Percentiles rank a stretch among this genome's conserved stretches.
Conservation (phyloP, 306 rosid species). For the Comarum palustre region DNA sequence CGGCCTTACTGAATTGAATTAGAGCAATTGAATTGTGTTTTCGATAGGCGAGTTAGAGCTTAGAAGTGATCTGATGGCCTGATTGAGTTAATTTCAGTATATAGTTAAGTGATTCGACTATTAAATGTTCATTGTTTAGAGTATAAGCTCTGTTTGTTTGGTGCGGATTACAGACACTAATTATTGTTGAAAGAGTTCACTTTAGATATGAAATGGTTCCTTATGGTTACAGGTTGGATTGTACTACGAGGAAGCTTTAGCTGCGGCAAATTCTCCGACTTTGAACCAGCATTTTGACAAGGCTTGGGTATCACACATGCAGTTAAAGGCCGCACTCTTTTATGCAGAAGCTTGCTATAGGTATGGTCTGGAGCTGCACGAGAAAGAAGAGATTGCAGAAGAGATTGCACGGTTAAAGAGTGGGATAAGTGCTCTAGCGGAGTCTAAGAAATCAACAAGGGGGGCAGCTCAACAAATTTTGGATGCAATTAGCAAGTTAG, state of each 20-base stretch:
- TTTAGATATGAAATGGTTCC: not conserved
- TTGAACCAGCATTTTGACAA: slow-evolving; percentile 82
- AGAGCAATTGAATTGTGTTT: slow-evolving; percentile 2
- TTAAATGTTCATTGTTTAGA: not conserved
- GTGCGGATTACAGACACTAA: not conserved
- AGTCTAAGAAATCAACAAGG: slow-evolving; percentile 66
- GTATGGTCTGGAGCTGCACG: slow-evolving; percentile 79
- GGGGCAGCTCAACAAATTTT: slow-evolving; percentile 85
- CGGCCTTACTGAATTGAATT: not conserved
- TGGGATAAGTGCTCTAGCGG: slow-evolving; percentile 56
- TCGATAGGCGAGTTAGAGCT: not conserved
- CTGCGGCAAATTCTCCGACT: slow-evolving; percentile 67
- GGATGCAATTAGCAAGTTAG: slow-evolving; percentile 77
- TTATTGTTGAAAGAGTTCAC: not conserved
- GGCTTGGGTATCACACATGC: slow-evolving; percentile 87
- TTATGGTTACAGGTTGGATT: slow-evolving; percentile 65
- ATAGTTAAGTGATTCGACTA: not conserved
- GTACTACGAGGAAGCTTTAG: slow-evolving; percentile 92
- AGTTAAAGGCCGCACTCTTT: slow-evolving; percentile 75
- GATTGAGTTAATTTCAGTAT: not conserved
- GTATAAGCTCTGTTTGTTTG: not conserved
- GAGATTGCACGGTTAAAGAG: slow-evolving; percentile 81
- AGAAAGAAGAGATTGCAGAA: slow-evolving; percentile 89
- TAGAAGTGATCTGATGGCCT: not conserved
- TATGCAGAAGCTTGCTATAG: slow-evolving; percentile 87